Percentiles rank a stretch among this genome's conserved stretches.
These are phyloP conservation scores for Sporisorium exsertum DNA, from an alignment of 1,284 basidiomycete genomes.

Conservation along the genomic window DNA sequence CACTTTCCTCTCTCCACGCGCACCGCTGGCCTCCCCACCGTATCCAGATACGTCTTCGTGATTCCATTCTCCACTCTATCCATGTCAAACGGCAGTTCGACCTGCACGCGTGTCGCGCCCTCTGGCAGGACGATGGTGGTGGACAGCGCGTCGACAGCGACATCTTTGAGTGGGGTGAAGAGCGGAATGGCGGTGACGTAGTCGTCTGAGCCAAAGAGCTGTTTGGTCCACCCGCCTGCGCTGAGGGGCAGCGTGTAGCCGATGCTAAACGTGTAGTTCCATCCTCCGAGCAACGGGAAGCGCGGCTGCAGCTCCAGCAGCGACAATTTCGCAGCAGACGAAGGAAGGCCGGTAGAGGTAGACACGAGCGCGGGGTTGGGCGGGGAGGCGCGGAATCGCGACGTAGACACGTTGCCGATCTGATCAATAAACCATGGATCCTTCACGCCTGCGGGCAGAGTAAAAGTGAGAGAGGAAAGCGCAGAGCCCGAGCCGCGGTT, in stretches of 20 bases:
- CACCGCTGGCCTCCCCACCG: slow-evolving; percentile 85
- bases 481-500: slow-evolving; percentile 77
- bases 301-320: slow-evolving; percentile 83
- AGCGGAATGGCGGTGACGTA: slow-evolving; percentile 86
- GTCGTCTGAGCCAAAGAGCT: slow-evolving; percentile 14
- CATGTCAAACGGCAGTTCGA: slow-evolving; percentile 82
- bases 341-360: neutral
- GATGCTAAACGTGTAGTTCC: slow-evolving; percentile 95
- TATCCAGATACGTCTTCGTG: slow-evolving; percentile 90
- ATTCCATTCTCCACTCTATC: slow-evolving; percentile 75
- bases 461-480: slow-evolving; percentile 78
- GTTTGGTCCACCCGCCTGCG: slow-evolving; percentile 73
- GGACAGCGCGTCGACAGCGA: slow-evolving; percentile 84
- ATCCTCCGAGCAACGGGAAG: slow-evolving; percentile 93
- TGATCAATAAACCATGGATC: slow-evolving; percentile 61
- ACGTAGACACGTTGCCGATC: slow-evolving; percentile 97
- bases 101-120: slow-evolving; percentile 82
- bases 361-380: slow-evolving; percentile 28
- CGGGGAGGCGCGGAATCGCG: slow-evolving; percentile 78
- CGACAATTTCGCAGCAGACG: slow-evolving; percentile 67
- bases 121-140: slow-evolving; percentile 89
- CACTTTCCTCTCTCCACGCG: slow-evolving; percentile 76
- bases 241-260: slow-evolving; percentile 83
- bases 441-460: slow-evolving; percentile 61
- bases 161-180: slow-evolving; percentile 82